Base-by-base conservation (phyloP, 2,329 filamentous ascomycete species). In the Cercospora sojina region DNA sequence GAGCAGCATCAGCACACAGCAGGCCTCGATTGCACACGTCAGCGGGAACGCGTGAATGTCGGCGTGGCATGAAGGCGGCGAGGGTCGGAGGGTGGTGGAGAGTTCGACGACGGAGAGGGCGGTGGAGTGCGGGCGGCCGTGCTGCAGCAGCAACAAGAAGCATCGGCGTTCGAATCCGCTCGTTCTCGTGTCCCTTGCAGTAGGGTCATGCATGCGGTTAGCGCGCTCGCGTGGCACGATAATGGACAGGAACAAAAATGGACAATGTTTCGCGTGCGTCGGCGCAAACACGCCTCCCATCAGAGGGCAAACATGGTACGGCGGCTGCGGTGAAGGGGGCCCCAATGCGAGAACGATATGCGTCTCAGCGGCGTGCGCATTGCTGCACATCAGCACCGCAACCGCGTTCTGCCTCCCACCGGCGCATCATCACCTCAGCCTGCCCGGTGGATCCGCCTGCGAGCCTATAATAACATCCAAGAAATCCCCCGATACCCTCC, bases 181-280 rank as follows among this genome's bases (percentile, higher is more conserved):
- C 49, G 51, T 66, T 62, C 27, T 62, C 64, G 59, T 66, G 64
- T 55, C 18, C 49, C 60, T 43, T 23, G 60, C 60, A 32, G 60
- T 9, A 53, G 32, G 1, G 5, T 16, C 23, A 38, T 57, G 20
- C 31, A 56, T 18, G 49, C 20, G 53, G 60, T 35, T 20, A 35
- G 59, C 59, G 58, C 18, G 1, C 3, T 53, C 31, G 23, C 60
- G 49, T 23, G 49, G 43, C 47, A 63, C 60, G 60, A 63, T 43
- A 63, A 63, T 57, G 31, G n/a, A 49, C 38, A 67, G 60, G 60
- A 56, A 41, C 29, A 38, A 59, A 16, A 56, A 29, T 31, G 43
- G 38, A 51, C 56, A 58, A 55, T 53, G 41, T 35, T 62, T 53
- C 59, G 25, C 49, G 59, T 25, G 43, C n/a, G 43, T 49, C 18